Conservation (phyloP, 441 rosid species). For the Metrosideros polymorpha region DNA sequence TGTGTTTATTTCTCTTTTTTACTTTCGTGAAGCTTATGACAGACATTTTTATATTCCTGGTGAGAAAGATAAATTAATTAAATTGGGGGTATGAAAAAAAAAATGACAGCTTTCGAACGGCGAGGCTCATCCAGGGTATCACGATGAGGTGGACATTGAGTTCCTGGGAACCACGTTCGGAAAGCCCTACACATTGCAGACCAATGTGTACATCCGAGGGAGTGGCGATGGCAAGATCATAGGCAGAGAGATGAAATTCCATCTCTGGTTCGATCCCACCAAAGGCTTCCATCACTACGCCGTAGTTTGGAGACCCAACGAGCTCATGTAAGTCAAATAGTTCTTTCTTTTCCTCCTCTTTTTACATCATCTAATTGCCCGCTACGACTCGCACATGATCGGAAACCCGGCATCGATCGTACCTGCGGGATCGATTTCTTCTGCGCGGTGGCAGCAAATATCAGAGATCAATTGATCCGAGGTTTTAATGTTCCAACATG, state of each 20-base stretch:
- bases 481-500: not conserved
- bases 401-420: not conserved
- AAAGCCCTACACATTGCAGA: conserved; percentile 87
- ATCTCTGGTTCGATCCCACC: conserved; percentile 94
- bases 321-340: conserved; percentile 66
- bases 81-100: not conserved
- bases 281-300: conserved; percentile 75
- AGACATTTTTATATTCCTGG: not conserved
- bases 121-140: conserved; percentile 84
- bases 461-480: not conserved
- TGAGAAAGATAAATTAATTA: not conserved
- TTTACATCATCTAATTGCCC: not conserved
- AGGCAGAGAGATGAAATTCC: conserved; percentile 94
- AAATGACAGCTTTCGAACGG: conserved; percentile 61
- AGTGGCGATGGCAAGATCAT: conserved; percentile 87
- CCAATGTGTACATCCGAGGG: conserved; percentile 90
- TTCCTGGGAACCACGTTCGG: conserved; percentile 92
- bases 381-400: not conserved
- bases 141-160: conserved; percentile 95
- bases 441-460: not conserved
- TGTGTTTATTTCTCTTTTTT: not conserved
- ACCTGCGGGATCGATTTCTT: not conserved
- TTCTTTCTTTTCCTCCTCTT: not conserved
- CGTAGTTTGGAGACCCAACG: conserved; percentile 76
- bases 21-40: not conserved